A percentile compares a stretch with the other conserved stretches of the same genome.
Evolutionary conservation across 2,329 filamentous ascomycete species (phyloP).

Genomic region (Zelopaecilomyces penicillatus): DNA sequence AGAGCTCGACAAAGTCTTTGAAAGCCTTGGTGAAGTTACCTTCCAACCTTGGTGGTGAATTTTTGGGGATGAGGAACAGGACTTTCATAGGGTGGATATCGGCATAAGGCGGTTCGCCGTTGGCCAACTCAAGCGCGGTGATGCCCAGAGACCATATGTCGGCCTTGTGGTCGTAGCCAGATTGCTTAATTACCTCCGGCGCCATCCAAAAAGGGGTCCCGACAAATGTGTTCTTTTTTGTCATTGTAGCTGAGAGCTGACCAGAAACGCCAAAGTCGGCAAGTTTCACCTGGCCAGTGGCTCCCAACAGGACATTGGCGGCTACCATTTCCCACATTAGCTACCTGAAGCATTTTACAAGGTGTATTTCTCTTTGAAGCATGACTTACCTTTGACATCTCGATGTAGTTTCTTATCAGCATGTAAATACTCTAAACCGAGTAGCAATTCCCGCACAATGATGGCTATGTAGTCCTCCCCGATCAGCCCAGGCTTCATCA

Average conservation of each 20-base stretch:
- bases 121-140: constrained; percentile 83
- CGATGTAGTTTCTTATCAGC: constrained; percentile 92
- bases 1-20: constrained; percentile 77
- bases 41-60: constrained; percentile 72
- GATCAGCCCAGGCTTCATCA: constrained; percentile 89
- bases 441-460: constrained; percentile 79
- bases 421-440: constrained; percentile 89
- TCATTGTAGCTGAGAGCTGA: constrained; percentile 95
- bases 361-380: not conserved
- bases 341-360: not conserved
- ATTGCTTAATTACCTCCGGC: constrained; percentile 96
- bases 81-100: constrained; percentile 99
- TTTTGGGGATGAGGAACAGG: constrained; percentile 91
- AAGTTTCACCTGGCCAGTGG: constrained; percentile 91
- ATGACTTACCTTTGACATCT: constrained; percentile 75
- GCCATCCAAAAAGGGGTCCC: constrained; percentile 99
- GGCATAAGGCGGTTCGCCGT: constrained; percentile 87
- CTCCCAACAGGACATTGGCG: constrained; percentile 82
- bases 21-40: constrained; percentile 76
- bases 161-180: constrained; percentile 94
- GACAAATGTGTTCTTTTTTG: constrained; percentile 98
- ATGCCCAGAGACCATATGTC: constrained; percentile 97
- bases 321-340: constrained; percentile 40
- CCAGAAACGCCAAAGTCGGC: constrained; percentile 97
- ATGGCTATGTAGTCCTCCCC: constrained; percentile 96